Percentiles rank a stretch among this genome's conserved stretches.
Conservation (phyloP, 2,329 filamentous ascomycete genomes). For the Neonectria hederae region DNA sequence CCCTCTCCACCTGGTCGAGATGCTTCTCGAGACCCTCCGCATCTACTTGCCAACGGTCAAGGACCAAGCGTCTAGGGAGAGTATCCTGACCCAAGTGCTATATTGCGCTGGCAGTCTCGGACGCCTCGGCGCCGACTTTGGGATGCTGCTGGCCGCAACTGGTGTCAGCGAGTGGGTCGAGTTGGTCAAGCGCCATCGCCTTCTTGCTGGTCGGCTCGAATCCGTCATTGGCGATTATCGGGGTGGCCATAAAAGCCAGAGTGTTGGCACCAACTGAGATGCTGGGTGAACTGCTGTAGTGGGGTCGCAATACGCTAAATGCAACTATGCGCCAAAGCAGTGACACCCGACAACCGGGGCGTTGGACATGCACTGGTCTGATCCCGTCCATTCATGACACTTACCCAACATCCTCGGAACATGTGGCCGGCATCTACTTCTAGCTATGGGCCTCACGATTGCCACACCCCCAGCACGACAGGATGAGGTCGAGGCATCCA, state of each 20-base stretch:
- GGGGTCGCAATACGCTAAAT: conserved; percentile 8
- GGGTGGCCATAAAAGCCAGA: conserved; percentile 28
- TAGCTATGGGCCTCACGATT: conserved; percentile 40
- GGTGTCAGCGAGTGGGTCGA: conserved; percentile 82
- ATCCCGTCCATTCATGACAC: conserved; percentile 39
- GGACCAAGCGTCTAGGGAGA: conserved; percentile 84
- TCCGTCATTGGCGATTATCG: conserved; percentile 67
- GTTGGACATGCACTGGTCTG: conserved; percentile 20
- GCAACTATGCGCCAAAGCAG: conserved; percentile 39
- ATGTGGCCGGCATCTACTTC: conserved; percentile 35
- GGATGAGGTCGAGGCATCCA: conserved; percentile 30
- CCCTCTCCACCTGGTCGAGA: conserved; percentile 81
- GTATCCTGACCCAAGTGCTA: conserved; percentile 88
- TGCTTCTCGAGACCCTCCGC: conserved; percentile 80
- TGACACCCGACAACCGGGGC: conserved; percentile 31
- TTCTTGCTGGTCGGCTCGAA: conserved; percentile 82
- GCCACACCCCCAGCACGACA: conserved; percentile 35
- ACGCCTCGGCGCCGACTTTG: conserved; percentile 90
- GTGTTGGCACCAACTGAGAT: conserved; percentile 14
- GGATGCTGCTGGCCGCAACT: conserved; percentile 76
- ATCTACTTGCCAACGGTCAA: conserved; percentile 82
- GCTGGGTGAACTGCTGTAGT: background rate
- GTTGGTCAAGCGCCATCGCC: conserved; percentile 85
- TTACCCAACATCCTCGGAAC: conserved; percentile 26
- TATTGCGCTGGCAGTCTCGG: conserved; percentile 94